These are phyloP conservation scores for Capsicum pubescens DNA, from an alignment of 257 asterid genomes.

Conservation along the genomic window DNA sequence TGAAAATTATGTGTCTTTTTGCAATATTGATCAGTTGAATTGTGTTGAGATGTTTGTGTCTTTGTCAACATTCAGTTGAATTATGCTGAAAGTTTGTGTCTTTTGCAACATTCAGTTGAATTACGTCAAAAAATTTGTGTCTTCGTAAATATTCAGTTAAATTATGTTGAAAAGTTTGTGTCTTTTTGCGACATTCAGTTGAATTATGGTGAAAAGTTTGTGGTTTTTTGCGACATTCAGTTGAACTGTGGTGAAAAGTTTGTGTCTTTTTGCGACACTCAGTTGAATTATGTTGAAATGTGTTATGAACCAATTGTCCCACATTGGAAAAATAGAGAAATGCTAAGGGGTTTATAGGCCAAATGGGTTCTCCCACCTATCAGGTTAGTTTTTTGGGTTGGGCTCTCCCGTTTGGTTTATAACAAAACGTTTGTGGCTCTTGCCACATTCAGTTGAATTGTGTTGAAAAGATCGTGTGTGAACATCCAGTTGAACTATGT, in stretches of 20 bases:
- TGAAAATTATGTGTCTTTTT: not conserved
- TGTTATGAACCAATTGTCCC: too few species aligned
- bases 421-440: too few species aligned
- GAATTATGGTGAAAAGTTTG: not conserved
- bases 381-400: too few species aligned
- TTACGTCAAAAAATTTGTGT: not conserved
- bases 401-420: too few species aligned
- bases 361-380: too few species aligned
- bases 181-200: not conserved
- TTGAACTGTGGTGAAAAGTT: not conserved
- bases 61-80: not conserved
- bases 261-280: not conserved
- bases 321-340: too few species aligned
- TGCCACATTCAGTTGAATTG: not conserved
- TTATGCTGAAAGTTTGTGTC: not conserved
- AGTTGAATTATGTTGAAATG: too few species aligned
- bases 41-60: not conserved
- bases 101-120: not conserved
- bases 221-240: not conserved
- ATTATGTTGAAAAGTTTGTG: not conserved
- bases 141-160: not conserved
- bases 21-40: not conserved
- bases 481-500: too few species aligned
- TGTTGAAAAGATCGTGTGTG: not conserved
- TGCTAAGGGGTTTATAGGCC: too few species aligned